Base-by-base conservation (phyloP, 257 asterid genomes). In the Fraxinus pennsylvanica region DNA sequence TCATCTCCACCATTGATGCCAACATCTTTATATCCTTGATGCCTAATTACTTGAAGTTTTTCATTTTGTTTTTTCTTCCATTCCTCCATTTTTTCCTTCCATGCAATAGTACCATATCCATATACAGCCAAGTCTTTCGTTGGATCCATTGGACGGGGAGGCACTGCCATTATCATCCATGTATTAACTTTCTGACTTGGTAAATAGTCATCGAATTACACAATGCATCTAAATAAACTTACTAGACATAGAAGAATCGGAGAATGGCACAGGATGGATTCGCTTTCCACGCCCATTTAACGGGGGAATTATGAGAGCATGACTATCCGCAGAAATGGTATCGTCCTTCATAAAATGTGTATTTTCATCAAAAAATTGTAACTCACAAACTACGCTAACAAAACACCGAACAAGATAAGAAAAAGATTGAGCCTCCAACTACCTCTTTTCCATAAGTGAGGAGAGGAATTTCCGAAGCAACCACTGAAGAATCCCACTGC, bases 381-480 rank as follows among this genome's bases (percentile, higher is more conserved):
- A 78, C 8, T 35, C 54, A 39, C 21, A 50, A 52, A 73, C 54
- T 6, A 61, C 0, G 9, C 21, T 14, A 1, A 36, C 6, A 9
- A 41, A 6, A 72, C 30, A 47, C 15, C 45, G 71, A 66, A 21
- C 30, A 45, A 68, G 9, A 65, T 25, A 22, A 73, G 3, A 54
- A 63, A 59, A 47, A 15, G 41, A 47, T 38, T 33, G 36, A 35
- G 21, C 75, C 13, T 13, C 27, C 61, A 85, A 73, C 32, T 86
- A 94, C 98, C 98, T 92, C 97, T 83, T 94, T 90, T 39, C 97
- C 96, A 81, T 91, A 92, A 57, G 98, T 92, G 39, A 94, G 96
- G 5, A 91, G 93, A 63, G 96, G 98, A 76, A 94, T 89, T 78
- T 91, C 97, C 0, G 97, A 82, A 82, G 82, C 83, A 73, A 87